Evolutionary conservation across 371 early-diverging fungal species (phyloP).

Genomic region (Paraphysoderma sedebokerense): DNA sequence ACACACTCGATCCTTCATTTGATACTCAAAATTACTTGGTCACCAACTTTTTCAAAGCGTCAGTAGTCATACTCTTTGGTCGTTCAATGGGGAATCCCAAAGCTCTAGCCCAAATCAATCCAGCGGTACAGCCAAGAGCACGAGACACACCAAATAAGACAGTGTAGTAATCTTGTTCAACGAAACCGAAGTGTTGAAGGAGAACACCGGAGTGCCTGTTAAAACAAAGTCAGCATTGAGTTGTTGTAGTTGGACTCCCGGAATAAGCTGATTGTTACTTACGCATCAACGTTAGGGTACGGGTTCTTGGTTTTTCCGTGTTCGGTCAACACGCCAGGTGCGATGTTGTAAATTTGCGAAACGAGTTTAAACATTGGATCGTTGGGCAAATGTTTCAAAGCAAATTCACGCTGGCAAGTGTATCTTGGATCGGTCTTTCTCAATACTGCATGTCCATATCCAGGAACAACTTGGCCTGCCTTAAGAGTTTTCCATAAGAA

Average conservation of each 20-base stretch:
- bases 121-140: conserved; percentile 83
- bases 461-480: conserved; percentile 92
- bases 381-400: conserved; percentile 90
- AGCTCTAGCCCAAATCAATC: conserved; percentile 93
- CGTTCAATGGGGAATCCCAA: conserved; percentile 88
- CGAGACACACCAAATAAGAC: conserved; percentile 97
- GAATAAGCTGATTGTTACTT: too few species aligned
- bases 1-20: too few species aligned
- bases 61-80: conserved; percentile 86
- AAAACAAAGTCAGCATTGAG: too few species aligned
- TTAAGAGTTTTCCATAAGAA: conserved; percentile 92
- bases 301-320: conserved; percentile 99
- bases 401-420: conserved; percentile 96
- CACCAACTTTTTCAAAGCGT: conserved; percentile 39
- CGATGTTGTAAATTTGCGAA: conserved; percentile 89
- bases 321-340: conserved; percentile 87
- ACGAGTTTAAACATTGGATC: conserved; percentile 94
- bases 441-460: conserved; percentile 97
- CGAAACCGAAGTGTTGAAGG: conserved; percentile 87
- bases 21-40: conserved; percentile 22
- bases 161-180: conserved; percentile 97
- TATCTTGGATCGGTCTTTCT: conserved; percentile 97
- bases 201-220: conserved; percentile 97
- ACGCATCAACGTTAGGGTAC: conserved; percentile 98
- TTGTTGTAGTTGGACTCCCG: too few species aligned